Percentiles rank a stretch among this genome's conserved stretches.
These are phyloP conservation scores for Hanseniaspora gamundiae DNA, from an alignment of 1,139 yeast species.

Conservation along the genomic window DNA sequence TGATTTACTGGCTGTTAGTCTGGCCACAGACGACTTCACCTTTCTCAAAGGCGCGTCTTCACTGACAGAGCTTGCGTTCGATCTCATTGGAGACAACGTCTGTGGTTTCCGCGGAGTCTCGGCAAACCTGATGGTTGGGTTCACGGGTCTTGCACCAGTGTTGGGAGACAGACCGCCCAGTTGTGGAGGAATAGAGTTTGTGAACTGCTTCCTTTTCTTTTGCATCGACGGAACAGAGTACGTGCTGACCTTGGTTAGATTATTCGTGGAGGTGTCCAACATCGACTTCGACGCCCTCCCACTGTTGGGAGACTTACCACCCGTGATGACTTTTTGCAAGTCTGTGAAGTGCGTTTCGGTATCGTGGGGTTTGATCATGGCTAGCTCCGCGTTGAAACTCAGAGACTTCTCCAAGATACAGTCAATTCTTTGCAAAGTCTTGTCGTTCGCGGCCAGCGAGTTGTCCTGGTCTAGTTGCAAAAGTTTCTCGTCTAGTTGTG, in stretches of 20 bases:
- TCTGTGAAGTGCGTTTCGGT: slow-evolving; percentile 11
- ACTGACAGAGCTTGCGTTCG: neutral
- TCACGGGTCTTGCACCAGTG: neutral
- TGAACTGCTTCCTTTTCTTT: neutral
- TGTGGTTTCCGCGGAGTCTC: neutral
- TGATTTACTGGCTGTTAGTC: neutral
- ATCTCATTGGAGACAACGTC: neutral
- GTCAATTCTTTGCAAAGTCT: slow-evolving; percentile 11
- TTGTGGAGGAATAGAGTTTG: neutral
- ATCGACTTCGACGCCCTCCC: neutral
- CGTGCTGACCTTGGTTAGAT: neutral
- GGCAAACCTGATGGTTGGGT: neutral
- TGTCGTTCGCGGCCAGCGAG: slow-evolving; percentile 5
- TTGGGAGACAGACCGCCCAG: neutral
- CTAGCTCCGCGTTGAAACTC: slow-evolving; percentile 16
- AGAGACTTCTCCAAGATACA: slow-evolving; percentile 17
- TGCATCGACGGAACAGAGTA: neutral
- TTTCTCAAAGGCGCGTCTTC: neutral
- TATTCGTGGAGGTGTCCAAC: slow-evolving; percentile 1
- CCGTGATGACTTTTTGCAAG: slow-evolving; percentile 20
- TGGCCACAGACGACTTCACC: neutral
- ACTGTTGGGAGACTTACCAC: slow-evolving; percentile 11
- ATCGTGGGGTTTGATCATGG: slow-evolving; percentile 11
- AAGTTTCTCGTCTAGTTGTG: slow-evolving; percentile 9
- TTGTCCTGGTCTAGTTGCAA: slow-evolving; percentile 7